Conservation (phyloP, 371 early-diverging fungal species). For the Lichtheimia corymbifera region DNA sequence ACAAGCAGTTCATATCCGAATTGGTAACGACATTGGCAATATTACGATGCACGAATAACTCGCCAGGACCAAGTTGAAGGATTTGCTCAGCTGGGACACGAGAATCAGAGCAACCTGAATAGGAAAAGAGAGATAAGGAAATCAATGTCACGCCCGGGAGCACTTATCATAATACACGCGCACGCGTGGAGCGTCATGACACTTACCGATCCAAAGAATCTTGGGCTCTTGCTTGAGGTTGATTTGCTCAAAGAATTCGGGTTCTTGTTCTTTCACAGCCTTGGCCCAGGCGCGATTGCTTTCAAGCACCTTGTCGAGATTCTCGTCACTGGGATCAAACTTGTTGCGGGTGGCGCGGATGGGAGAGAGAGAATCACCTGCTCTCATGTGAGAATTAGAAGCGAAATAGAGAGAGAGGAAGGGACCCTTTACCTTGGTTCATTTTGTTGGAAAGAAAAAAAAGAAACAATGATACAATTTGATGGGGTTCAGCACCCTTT, state of each 20-base stretch:
- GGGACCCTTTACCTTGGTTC: too few species aligned
- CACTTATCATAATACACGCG: not conserved
- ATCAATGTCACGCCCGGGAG: not conserved
- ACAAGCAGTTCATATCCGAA: slow-evolving; percentile 79
- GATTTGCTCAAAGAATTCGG: slow-evolving; percentile 45
- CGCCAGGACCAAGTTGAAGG: slow-evolving; percentile 73
- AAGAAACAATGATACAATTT: too few species aligned
- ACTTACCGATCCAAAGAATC: slow-evolving; percentile 87
- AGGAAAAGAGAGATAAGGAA: slow-evolving; percentile 1
- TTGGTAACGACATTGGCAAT: slow-evolving; percentile 89
- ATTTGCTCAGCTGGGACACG: slow-evolving; percentile 80
- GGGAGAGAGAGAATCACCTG: slow-evolving; percentile 5
- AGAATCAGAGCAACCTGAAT: slow-evolving; percentile 82
- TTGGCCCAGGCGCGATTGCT: slow-evolving; percentile 43
- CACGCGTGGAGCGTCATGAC: not conserved
- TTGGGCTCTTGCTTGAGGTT: slow-evolving; percentile 81
- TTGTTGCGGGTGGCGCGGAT: slow-evolving; percentile 20
- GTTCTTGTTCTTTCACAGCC: slow-evolving; percentile 34
- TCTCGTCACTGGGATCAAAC: slow-evolving; percentile 27
- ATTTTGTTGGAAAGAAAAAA: too few species aligned
- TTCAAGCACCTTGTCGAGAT: slow-evolving; percentile 29
- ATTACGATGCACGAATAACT: slow-evolving; percentile 94
- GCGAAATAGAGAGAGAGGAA: too few species aligned
- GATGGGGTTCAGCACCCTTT: too few species aligned
- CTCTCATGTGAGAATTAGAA: not conserved